A percentile compares a stretch with the other conserved stretches of the same genome.
Conservation (phyloP, 495 filamentous ascomycete species). For the Penicillium silybi region DNA sequence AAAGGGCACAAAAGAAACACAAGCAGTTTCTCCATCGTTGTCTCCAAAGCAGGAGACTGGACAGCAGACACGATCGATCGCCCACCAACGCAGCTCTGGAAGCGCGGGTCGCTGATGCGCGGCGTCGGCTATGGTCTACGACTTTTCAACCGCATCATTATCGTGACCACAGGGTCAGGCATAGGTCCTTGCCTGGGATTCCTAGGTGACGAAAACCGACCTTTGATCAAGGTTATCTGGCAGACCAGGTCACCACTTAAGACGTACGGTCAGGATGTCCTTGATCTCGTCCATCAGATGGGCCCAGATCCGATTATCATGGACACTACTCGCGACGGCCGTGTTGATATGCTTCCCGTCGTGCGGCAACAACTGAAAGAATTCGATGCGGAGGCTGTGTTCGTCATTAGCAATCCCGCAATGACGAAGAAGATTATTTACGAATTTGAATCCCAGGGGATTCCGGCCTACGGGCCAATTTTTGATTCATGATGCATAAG, state of each 20-base stretch:
- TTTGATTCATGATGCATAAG: constrained; percentile 56
- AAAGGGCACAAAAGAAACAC: constrained; percentile 9
- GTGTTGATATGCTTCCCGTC: constrained; percentile 49
- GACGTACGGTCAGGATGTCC: constrained; percentile 48
- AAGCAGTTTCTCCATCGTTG: constrained; percentile 31
- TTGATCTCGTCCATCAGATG: constrained; percentile 40
- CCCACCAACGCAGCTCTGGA: constrained; percentile 41
- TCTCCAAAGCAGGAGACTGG: constrained; percentile 76
- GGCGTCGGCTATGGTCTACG: constrained; percentile 63
- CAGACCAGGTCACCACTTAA: constrained; percentile 43
- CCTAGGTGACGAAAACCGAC: constrained; percentile 27
- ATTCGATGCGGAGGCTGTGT: constrained; percentile 61
- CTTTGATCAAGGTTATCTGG: constrained; percentile 50
- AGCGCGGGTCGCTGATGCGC: constrained; percentile 43
- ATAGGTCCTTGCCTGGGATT: constrained; percentile 55
- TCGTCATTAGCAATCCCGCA: constrained; percentile 64
- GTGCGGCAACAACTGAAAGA: constrained; percentile 52
- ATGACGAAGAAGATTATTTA: constrained; percentile 65
- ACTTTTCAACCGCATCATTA: constrained; percentile 58
- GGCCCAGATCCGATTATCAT: constrained; percentile 51
- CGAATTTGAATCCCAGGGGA: constrained; percentile 58
- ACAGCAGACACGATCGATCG: constrained; percentile 55
- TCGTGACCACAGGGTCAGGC: constrained; percentile 71
- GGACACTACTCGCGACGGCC: constrained; percentile 42
- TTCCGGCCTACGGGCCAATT: constrained; percentile 66